Conservation (phyloP, 306 rosid species). For the Hippophae gyantsensis region DNA sequence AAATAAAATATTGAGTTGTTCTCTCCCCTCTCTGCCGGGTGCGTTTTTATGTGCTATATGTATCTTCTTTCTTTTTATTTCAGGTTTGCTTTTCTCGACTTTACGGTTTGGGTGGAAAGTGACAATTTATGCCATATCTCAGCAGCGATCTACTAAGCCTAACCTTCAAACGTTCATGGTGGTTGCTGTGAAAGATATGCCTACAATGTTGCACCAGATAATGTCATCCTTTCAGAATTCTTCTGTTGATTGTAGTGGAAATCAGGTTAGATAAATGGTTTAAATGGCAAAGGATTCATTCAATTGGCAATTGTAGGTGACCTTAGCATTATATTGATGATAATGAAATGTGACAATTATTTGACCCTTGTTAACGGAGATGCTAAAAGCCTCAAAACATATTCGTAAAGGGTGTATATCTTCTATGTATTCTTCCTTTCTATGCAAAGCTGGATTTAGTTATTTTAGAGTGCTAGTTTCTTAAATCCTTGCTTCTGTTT, state of each 20-base stretch:
- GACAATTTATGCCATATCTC: constrained; percentile 64
- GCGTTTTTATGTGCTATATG: constrained; percentile 3
- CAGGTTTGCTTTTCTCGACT: constrained; percentile 71
- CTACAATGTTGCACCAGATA: constrained; percentile 48
- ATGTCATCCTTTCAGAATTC: constrained; percentile 36
- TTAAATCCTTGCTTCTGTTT: constrained; percentile 20
- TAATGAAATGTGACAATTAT: neutral
- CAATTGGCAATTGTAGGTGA: constrained; percentile 3
- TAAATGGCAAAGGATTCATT: constrained; percentile 8
- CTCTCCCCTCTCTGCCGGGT: neutral
- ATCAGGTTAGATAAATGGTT: constrained; percentile 50
- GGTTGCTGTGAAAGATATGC: constrained; percentile 64
- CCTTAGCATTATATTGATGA: neutral
- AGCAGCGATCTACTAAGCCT: constrained; percentile 48
- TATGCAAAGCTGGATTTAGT: neutral
- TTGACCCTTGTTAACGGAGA: neutral
- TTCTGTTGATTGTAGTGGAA: constrained; percentile 42
- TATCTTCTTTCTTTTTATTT: constrained; percentile 8
- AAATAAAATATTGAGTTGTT: neutral
- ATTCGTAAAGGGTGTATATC: neutral
- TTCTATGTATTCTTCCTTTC: neutral
- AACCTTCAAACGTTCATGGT: constrained; percentile 75
- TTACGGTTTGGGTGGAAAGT: constrained; percentile 90
- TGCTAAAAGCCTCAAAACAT: neutral
- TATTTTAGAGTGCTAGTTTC: constrained; percentile 10